A percentile compares a stretch with the other conserved stretches of the same genome.
phyloP scores from a whole-genome alignment of 306 rosid genomes.

The Acacia melanoxylon region DNA sequence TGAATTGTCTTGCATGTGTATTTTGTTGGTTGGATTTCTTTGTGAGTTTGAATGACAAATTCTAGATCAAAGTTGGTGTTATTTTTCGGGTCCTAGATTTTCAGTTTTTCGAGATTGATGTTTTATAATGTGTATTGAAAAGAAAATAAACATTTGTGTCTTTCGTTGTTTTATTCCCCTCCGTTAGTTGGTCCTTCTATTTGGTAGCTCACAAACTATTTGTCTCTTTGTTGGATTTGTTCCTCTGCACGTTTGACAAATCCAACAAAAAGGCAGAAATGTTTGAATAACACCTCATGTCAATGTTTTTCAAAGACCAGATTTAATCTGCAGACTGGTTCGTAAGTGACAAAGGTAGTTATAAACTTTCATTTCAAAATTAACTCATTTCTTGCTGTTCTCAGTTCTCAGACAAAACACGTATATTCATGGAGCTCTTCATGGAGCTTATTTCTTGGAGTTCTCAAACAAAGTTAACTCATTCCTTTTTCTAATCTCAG shows the following conservation, averaged over 20 bases:
- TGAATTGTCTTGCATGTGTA: conserved; percentile 19
- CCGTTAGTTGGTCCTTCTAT: background rate
- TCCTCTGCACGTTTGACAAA: background rate
- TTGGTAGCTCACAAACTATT: background rate
- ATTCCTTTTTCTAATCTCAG: too few relatives aligned
- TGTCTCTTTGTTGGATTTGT: background rate
- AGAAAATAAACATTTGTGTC: background rate
- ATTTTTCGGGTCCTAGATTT: background rate
- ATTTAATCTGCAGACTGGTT: too few relatives aligned
- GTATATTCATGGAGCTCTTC: too few relatives aligned
- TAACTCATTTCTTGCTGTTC: too few relatives aligned
- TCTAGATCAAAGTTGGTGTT: background rate
- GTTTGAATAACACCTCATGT: too few relatives aligned
- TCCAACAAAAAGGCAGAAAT: too few relatives aligned
- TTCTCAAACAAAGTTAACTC: too few relatives aligned
- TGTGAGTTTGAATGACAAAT: background rate
- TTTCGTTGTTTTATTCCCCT: background rate
- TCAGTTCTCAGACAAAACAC: too few relatives aligned
- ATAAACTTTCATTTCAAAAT: too few relatives aligned
- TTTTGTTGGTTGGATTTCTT: background rate
- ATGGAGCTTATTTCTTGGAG: too few relatives aligned
- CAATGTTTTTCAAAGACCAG: too few relatives aligned
- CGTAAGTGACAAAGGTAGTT: too few relatives aligned
- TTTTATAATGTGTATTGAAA: background rate
- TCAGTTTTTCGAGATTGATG: background rate